Base-by-base conservation (phyloP, 2,329 filamentous ascomycete species). In the Endothia cerciana region DNA sequence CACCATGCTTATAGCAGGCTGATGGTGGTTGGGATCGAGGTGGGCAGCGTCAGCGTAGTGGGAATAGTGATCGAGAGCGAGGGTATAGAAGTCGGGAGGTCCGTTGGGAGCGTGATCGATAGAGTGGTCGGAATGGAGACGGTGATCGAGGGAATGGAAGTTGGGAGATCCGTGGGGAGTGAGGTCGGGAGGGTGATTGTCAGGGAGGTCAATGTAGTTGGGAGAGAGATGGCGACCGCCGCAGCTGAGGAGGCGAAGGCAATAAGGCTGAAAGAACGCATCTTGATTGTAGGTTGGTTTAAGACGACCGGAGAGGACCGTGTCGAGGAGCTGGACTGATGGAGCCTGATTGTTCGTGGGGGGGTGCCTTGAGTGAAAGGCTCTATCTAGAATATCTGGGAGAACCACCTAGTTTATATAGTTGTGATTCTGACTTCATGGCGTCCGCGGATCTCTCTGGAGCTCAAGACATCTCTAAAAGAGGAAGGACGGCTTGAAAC, bases 181-280 rank as follows among this genome's bases (percentile, higher is more conserved):
- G 38, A 41, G 55, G 55, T 58, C n/a, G 55, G 33, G n/a, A 41
- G 55, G 19, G 38, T 38, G 22, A 41, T 58, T 11, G 57, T n/a
- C 13, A 43, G 57, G 25, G 17, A 8, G 15, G 57, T 45, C 36
- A 59, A 28, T 36, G 57, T 45, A 17, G 40, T 43, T 11, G 57
- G 38, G 11, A 59, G n/a, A 7, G 57, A 41, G 40, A 43, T 43
- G 57, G 57, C 57, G 40, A 58, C 33, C 36, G 55, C 55, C 19
- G 55, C 55, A 38, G 55, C 38, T 36, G 55, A 58, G 55, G 38
- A 58, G 55, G 55, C 40, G 57, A 59, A 43, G 40, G 57, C 38
- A 30, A 59, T 19, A 15, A 59, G 38, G 40, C 25, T 30, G 15
- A 43, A 19, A 17, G 40, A 30, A 6, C 38, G 57, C 57, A 59